Evolutionary conservation across 1,139 yeast genomes (phyloP), one percentile per base, ranked within the genome.

Genomic region (Scheffersomyces parashehatae): DNA sequence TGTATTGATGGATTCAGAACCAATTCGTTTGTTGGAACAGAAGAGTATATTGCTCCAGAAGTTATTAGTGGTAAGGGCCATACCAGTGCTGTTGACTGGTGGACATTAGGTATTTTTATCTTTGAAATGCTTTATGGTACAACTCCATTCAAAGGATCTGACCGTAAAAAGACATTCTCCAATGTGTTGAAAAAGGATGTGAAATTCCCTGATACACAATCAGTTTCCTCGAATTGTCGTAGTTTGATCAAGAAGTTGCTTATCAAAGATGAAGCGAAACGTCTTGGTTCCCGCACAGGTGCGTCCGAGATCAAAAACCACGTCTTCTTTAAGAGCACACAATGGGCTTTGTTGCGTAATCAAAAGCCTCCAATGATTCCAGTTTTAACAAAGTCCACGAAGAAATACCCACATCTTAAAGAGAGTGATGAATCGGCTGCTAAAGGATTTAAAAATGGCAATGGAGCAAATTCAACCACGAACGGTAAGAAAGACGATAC

Each of bases 81-180:
- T 59, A 93, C 98, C 0, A 86, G 93, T 20, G 97, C 98, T 0
- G 99, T 93, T 13, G 99, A 93, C 65, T 93, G 99, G 99, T 93
- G 99, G 99, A 93, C 99, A 0, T 71, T 93, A 49, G 99, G 99
- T 2, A 90, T 93, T 31, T 77, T 93, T 55, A 73, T 90, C 24
- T 93, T 82, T 62, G 99, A 93, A 60, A 93, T 93, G 99, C 70
- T 93, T 34, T 90, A 82, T 63, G 98, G 98, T 1, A 87, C 90
- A 8, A 93, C 99, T 0, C 99, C 99, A 1, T 93, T 93, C 68
- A 93, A 93, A 65, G 99, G 99, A 5, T 73, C 81, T 37, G 89
- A 84, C 53, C 77, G 98, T 39, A 90, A 90, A 59, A 83, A 83
- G 54, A 93, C 99, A 0, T 93, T 93, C 65, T 84, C 95, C 36